Conservation (phyloP, 2,329 filamentous ascomycete species). For the Fusarium decemcellulare region DNA sequence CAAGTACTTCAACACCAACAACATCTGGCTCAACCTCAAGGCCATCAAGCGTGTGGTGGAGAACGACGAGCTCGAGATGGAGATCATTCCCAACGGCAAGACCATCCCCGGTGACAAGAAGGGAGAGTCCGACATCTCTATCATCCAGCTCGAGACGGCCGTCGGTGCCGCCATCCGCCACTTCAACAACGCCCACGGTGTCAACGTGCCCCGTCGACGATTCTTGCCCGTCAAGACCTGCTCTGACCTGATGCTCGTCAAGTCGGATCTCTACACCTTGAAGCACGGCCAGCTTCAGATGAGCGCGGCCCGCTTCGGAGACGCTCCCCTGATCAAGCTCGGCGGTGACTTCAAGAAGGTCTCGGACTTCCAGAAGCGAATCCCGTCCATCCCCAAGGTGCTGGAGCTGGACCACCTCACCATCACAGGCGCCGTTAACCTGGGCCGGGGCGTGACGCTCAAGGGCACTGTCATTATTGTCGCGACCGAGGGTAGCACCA, state of each 20-base stretch:
- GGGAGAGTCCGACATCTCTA: conserved; percentile 97
- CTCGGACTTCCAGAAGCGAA: conserved; percentile 92
- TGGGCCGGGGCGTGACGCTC: conserved; percentile 93
- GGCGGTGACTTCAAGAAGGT: conserved; percentile 99
- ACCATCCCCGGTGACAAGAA: conserved; percentile 99
- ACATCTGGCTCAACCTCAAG: conserved; percentile 99
- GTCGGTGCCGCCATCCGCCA: conserved; percentile 99
- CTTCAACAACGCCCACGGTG: conserved; percentile 98
- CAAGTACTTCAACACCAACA: conserved; percentile 99
- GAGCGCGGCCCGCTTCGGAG: conserved; percentile 95
- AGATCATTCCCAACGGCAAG: conserved; percentile 99
- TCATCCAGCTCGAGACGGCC: conserved; percentile 98
- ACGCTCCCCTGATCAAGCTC: conserved; percentile 98
- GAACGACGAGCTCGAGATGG: conserved; percentile 98
- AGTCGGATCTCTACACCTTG: conserved; percentile 98
- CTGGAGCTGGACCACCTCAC: conserved; percentile 95
- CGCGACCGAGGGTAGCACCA: conserved; percentile 96
- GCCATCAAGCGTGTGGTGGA: conserved; percentile 99
- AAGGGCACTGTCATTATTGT: conserved; percentile 99
- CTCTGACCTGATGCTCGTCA: conserved; percentile 99
- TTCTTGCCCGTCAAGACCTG: conserved; percentile 99
- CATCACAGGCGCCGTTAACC: conserved; percentile 97
- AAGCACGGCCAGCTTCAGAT: conserved; percentile 99
- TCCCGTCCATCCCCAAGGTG: conserved; percentile 90
- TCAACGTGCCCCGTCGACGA: conserved; percentile 96